Conservation (phyloP, 805 yeast genomes). For the Metschnikowia arizonensis region DNA sequence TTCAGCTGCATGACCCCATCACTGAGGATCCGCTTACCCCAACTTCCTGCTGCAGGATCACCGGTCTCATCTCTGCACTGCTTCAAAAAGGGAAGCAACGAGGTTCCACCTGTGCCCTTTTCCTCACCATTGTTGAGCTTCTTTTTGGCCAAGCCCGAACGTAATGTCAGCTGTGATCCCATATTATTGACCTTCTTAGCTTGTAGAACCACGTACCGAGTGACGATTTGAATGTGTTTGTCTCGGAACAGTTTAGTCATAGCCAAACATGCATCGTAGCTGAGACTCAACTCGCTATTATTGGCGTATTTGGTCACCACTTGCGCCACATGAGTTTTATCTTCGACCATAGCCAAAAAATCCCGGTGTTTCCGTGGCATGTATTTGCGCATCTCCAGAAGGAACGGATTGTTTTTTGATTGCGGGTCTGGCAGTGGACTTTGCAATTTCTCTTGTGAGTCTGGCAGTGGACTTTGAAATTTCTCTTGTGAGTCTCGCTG, state of each 20-base stretch:
- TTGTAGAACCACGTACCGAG: slow-evolving; percentile 79
- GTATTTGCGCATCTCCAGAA: slow-evolving; percentile 79
- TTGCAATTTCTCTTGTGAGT: neutral
- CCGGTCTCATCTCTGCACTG: slow-evolving; percentile 97
- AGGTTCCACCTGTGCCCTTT: slow-evolving; percentile 93
- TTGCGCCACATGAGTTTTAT: slow-evolving; percentile 57
- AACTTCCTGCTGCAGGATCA: slow-evolving; percentile 84
- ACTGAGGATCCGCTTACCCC: slow-evolving; percentile 76
- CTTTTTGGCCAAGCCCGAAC: slow-evolving; percentile 62
- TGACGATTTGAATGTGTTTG: slow-evolving; percentile 88
- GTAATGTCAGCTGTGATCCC: slow-evolving; percentile 56
- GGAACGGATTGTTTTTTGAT: slow-evolving; percentile 45
- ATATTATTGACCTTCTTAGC: slow-evolving; percentile 53
- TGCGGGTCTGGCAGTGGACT: neutral
- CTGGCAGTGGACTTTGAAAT: too few relatives aligned
- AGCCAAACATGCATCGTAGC: slow-evolving; percentile 87
- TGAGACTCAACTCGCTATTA: slow-evolving; percentile 55
- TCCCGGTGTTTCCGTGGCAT: slow-evolving; percentile 87
- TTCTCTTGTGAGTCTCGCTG: neutral
- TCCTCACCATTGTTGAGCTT: slow-evolving; percentile 48
- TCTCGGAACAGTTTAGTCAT: slow-evolving; percentile 86
- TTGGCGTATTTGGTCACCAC: slow-evolving; percentile 48
- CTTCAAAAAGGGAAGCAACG: slow-evolving; percentile 83
- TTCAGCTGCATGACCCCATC: slow-evolving; percentile 47
- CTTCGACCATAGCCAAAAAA: slow-evolving; percentile 59